These are phyloP conservation scores for Amauroascus niger DNA, from an alignment of 2,329 filamentous ascomycete species.

Conservation along the genomic window DNA sequence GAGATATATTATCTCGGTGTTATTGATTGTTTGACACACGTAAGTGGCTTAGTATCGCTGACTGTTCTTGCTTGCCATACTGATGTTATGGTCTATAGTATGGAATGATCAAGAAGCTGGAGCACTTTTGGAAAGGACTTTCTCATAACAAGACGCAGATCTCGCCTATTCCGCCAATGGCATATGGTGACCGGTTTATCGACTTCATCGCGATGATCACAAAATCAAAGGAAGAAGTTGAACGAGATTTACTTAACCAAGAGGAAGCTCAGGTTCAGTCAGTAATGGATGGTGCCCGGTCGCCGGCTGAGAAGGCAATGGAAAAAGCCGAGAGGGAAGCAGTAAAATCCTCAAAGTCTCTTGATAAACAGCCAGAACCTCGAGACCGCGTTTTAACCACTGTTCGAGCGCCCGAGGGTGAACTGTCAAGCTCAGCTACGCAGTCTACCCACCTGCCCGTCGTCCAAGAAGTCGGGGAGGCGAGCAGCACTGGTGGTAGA, in stretches of 20 bases:
- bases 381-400: constrained; percentile 54
- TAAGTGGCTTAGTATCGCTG: constrained; percentile 43
- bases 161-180: constrained; percentile 78
- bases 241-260: constrained; percentile 37
- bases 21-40: constrained; percentile 94
- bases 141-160: constrained; percentile 76
- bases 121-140: constrained; percentile 94
- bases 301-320: constrained; percentile 46
- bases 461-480: constrained; percentile 82
- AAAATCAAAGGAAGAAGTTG: constrained; percentile 76
- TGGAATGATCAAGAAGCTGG: constrained; percentile 83
- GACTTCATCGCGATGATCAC: constrained; percentile 86
- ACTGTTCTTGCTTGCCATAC: not conserved
- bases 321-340: constrained; percentile 53
- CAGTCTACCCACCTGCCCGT: constrained; percentile 58
- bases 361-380: constrained; percentile 44
- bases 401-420: constrained; percentile 48
- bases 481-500: constrained; percentile 41
- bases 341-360: constrained; percentile 28
- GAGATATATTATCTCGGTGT: constrained; percentile 98
- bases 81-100: constrained; percentile 50
- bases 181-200: constrained; percentile 89
- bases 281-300: constrained; percentile 19
- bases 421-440: constrained; percentile 44
- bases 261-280: constrained; percentile 24